A percentile compares a stretch with the other conserved stretches of the same genome.
These are phyloP conservation scores for Exophiala aquamarina DNA, from an alignment of 2,329 filamentous ascomycete species.

Conservation along the genomic window DNA sequence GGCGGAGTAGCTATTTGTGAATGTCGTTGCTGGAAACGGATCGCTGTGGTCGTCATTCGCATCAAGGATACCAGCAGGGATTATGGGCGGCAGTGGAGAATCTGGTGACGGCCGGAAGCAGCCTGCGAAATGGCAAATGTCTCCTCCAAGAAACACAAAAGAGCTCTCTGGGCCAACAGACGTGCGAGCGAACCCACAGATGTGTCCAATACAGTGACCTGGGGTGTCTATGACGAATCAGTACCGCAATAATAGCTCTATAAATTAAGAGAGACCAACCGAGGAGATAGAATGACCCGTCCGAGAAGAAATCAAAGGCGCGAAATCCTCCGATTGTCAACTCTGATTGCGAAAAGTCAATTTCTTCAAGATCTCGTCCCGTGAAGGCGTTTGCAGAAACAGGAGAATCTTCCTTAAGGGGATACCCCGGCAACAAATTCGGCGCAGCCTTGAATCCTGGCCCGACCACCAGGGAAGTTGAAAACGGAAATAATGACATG, in stretches of 20 bases:
- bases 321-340: conserved; percentile 36
- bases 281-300: conserved; percentile 46
- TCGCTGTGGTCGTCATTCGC: neutral
- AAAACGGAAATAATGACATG: conserved; percentile 15
- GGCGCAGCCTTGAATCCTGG: conserved; percentile 49
- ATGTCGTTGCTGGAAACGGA: neutral
- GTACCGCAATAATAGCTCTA: too few species aligned
- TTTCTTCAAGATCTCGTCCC: conserved; percentile 10
- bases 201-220: conserved; percentile 49
- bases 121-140: conserved; percentile 45
- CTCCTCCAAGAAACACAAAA: conserved; percentile 54
- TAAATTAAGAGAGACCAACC: too few species aligned
- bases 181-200: conserved; percentile 51
- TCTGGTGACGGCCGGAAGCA: conserved; percentile 15
- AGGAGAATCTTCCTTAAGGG: conserved; percentile 36
- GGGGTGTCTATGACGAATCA: too few species aligned
- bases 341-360: conserved; percentile 6
- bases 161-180: conserved; percentile 26
- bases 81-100: conserved; percentile 8
- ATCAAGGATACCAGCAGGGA: conserved; percentile 6
- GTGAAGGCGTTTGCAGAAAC: conserved; percentile 36
- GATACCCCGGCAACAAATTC: conserved; percentile 50
- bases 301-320: conserved; percentile 43
- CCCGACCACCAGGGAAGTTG: conserved; percentile 52
- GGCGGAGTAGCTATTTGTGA: too few species aligned